Percentiles rank a stretch among this genome's conserved stretches.
phyloP scores from a whole-genome alignment of 2,329 filamentous ascomycete genomes.

The Penicillium hordei region DNA sequence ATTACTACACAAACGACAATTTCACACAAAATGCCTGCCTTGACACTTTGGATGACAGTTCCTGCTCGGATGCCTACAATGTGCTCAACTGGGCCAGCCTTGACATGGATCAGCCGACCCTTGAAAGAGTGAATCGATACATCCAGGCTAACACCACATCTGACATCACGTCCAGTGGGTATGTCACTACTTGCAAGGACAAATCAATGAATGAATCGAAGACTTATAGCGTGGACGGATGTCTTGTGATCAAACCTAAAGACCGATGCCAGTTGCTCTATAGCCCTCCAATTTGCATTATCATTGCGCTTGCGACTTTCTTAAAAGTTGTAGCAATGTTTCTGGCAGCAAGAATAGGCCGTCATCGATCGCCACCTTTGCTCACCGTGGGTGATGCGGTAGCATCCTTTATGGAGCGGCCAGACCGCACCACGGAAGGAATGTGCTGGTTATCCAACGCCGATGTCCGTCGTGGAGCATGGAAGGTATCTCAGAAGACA shows the following conservation, averaged over 20 bases:
- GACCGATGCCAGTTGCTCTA: conserved; percentile 16
- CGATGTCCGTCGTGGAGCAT: not conserved
- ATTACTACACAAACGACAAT: not conserved
- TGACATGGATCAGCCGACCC: not conserved
- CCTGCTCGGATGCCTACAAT: not conserved
- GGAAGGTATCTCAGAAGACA: not conserved
- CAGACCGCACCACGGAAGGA: conserved; percentile 15
- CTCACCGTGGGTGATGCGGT: conserved; percentile 32
- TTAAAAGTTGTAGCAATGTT: conserved; percentile 20
- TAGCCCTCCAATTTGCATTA: conserved; percentile 11
- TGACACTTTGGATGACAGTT: not conserved
- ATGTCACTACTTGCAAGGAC: not conserved
- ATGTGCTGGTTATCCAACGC: conserved; percentile 9
- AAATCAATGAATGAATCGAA: not conserved
- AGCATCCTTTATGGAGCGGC: conserved; percentile 24
- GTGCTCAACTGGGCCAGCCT: not conserved
- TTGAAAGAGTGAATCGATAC: not conserved
- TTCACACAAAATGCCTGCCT: not conserved
- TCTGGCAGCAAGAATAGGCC: conserved; percentile 2
- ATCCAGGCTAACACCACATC: not conserved
- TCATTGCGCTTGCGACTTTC: conserved; percentile 7
- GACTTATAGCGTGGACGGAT: not conserved
- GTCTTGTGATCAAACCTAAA: conserved; percentile 2
- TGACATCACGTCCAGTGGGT: not conserved
- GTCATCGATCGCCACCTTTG: conserved; percentile 1